Conservation (phyloP, 306 rosid genomes). For the Begonia peltatifolia region DNA sequence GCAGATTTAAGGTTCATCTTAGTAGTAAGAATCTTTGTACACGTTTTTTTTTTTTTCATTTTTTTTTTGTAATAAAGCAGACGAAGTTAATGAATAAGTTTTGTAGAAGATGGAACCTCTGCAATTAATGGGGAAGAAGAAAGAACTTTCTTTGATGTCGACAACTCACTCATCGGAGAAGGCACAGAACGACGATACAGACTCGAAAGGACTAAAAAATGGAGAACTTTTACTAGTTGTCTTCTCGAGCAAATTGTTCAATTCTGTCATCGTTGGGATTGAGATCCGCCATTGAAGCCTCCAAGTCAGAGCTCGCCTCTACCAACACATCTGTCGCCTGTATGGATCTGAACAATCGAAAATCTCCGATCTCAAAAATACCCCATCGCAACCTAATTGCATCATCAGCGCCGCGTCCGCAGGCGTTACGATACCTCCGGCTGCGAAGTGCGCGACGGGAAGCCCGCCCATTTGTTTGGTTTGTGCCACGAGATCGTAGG, state of each 20-base stretch:
- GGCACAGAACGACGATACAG: background rate
- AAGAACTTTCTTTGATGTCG: too few species aligned
- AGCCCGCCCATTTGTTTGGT: constrained; percentile 53
- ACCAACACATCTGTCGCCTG: constrained; percentile 41
- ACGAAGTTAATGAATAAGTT: too few species aligned
- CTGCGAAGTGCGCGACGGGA: constrained; percentile 53
- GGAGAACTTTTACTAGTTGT: constrained; percentile 8
- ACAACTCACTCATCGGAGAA: background rate
- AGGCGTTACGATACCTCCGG: constrained; percentile 77
- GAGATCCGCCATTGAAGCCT: constrained; percentile 21
- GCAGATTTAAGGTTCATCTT: too few species aligned
- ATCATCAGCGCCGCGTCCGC: constrained; percentile 75
- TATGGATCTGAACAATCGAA: constrained; percentile 35
- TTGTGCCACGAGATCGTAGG: constrained; percentile 58
- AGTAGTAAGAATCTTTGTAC: too few species aligned
- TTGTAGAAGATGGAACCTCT: too few species aligned
- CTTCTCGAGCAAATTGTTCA: constrained; percentile 16
- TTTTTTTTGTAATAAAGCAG: too few species aligned
- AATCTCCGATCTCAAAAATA: constrained; percentile 41
- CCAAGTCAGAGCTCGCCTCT: constrained; percentile 35
- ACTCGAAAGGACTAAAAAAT: background rate
- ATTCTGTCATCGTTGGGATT: constrained; percentile 34
- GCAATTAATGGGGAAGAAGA: too few species aligned
- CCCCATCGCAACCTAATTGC: constrained; percentile 82
- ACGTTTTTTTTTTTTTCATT: too few species aligned